Evolutionary conservation across 345 rosid species (phyloP), one percentile per base, ranked within the genome.

Genomic region (Linum trigynum): DNA sequence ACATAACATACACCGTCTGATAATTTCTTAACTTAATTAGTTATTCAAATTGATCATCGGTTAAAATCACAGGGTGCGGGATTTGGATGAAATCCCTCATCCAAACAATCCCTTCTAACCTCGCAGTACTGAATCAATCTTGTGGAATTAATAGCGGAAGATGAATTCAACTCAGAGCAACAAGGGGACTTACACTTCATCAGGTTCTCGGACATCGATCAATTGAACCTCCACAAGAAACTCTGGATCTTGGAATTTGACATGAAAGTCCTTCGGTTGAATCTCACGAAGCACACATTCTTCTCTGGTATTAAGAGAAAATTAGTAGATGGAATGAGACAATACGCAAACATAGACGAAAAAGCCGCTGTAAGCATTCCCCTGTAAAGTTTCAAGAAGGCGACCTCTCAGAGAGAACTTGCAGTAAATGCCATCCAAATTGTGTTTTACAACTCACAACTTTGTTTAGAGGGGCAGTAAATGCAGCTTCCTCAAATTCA

Each of bases 401-500:
- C 67, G 65, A 92, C 98, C 98, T 85, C 81, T 92, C 96, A 32
- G 96, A 87, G 45, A 89, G 70, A 77, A 89, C 96, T 83, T 92
- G 95, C 83, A 92, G 69, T 69, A 92, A 79, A 77, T 92, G 96
- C 92, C 92, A 84, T 63, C 98, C 98, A 74, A 77, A 92, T 70
- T 89, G 77, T 51, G 96, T 89, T 80, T 83, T 92, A 73, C 96
- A 89, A 70, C 74, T 87, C 66, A 82, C 86, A 61, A 89, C 90
- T 76, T 82, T 74, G 73, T 89, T 87, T 67, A 79, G 56, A 69
- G 91, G 88, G 39, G 92, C 84, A 67, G 38, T 62, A 69, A 89
- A 92, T 42, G 96, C 96, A 80, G 88, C 91, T 81, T 92, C 85
- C 82, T 92, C 96, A 77, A 92, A 92, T 72, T 92, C 92, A 38